Evolutionary conservation across 2,329 filamentous ascomycete species (phyloP).

Genomic region (Fusarium longipes): DNA sequence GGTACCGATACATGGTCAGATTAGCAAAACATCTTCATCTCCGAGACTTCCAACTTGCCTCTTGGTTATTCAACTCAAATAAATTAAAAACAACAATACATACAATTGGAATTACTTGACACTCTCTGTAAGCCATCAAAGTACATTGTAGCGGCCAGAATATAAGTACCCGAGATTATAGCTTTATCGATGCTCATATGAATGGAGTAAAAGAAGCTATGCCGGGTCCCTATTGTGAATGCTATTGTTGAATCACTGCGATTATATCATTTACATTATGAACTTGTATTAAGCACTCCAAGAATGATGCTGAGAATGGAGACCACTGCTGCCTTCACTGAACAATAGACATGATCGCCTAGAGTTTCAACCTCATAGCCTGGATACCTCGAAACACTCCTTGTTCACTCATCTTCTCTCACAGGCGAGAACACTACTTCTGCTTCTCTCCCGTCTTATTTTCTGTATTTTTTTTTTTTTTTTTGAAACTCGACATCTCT

Average conservation of each 20-base stretch:
- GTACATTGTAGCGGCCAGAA: neutral
- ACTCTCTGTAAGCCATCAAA: neutral
- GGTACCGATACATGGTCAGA: too few relatives aligned
- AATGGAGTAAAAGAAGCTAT: neutral
- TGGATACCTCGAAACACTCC: neutral
- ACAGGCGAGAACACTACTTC: neutral
- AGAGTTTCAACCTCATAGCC: neutral
- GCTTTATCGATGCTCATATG: neutral
- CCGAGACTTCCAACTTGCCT: neutral
- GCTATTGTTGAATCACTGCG: slow-evolving; percentile 12
- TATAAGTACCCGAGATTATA: neutral
- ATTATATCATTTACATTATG: neutral
- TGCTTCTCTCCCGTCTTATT: neutral
- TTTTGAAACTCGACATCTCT: neutral
- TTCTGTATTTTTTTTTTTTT: neutral
- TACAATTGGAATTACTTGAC: neutral
- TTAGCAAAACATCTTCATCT: neutral
- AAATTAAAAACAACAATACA: neutral
- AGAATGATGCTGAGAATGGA: neutral
- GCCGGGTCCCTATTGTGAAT: neutral
- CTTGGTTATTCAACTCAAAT: neutral
- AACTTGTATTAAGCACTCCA: neutral
- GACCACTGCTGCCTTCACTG: neutral
- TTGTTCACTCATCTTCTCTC: neutral
- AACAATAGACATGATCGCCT: neutral